Percentiles rank a stretch among this genome's conserved stretches.
Evolutionary conservation across 129 eudicot species (phyloP).

Genomic region (Erigeron canadensis): DNA sequence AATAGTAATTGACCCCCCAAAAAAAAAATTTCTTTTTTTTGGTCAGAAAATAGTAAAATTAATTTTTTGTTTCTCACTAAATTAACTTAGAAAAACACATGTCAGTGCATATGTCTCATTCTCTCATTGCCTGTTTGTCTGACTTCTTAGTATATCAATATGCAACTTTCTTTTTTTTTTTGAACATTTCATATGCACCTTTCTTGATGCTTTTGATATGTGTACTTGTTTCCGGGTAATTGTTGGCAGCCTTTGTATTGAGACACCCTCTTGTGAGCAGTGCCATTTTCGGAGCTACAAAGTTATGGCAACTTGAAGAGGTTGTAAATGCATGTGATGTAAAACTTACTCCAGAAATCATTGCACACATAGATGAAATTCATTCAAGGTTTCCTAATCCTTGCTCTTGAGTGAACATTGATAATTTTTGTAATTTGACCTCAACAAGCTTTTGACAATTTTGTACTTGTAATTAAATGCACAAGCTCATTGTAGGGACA

Average conservation of each 20-base stretch:
- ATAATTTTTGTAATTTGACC: not conserved
- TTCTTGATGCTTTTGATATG: slow-evolving; percentile 17
- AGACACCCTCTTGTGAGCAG: slow-evolving; percentile 84
- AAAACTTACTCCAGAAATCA: slow-evolving; percentile 53
- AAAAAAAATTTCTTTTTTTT: not conserved
- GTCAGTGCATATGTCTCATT: too few relatives aligned
- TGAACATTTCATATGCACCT: not conserved
- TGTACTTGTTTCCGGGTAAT: slow-evolving; percentile 13
- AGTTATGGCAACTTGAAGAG: slow-evolving; percentile 67
- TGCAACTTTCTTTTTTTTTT: slow-evolving; percentile 6
- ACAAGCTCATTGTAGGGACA: too few relatives aligned
- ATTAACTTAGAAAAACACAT: too few relatives aligned
- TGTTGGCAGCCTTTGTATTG: slow-evolving; percentile 78
- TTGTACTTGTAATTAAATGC: too few relatives aligned
- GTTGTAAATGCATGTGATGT: slow-evolving; percentile 61
- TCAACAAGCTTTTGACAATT: too few relatives aligned
- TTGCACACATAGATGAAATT: slow-evolving; percentile 59
- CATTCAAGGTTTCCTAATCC: slow-evolving; percentile 78
- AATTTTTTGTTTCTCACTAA: too few relatives aligned
- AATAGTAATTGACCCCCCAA: too few relatives aligned
- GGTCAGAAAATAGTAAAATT: too few relatives aligned
- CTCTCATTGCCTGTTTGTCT: not conserved
- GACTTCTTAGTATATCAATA: not conserved
- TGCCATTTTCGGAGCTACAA: slow-evolving; percentile 79
- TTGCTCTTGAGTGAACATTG: slow-evolving; percentile 44